Evolutionary conservation across 2,329 filamentous ascomycete species (phyloP).

Genomic region (Fusarium compactum): DNA sequence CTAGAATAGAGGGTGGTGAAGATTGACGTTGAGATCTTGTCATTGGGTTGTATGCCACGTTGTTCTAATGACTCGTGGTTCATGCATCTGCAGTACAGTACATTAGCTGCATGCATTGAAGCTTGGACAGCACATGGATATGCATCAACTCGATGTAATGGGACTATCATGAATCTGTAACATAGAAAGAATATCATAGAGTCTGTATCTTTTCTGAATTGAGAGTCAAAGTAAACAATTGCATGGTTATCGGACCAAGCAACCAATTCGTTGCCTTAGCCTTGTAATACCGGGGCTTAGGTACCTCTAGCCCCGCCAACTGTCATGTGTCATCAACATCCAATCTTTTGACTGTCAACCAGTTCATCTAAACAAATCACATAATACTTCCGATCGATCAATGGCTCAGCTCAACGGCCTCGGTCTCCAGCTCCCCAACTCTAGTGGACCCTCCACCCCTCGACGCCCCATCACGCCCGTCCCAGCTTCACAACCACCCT

Average conservation of each 20-base stretch:
- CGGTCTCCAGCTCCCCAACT: constrained; percentile 41
- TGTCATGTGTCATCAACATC: constrained; percentile 29
- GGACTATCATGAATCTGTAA: not conserved
- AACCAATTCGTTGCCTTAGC: not conserved
- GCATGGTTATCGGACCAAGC: not conserved
- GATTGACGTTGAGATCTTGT: constrained; percentile 1
- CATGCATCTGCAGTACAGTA: constrained; percentile 5
- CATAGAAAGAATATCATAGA: too few species aligned
- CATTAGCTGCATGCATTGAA: not conserved
- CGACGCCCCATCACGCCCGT: constrained; percentile 39
- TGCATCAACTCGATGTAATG: not conserved
- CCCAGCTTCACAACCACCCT: constrained; percentile 21
- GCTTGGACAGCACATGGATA: not conserved
- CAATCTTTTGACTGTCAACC: not conserved
- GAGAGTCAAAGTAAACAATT: not conserved
- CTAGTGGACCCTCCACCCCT: constrained; percentile 38
- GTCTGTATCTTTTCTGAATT: not conserved
- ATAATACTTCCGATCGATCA: constrained; percentile 26
- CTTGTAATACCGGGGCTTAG: constrained; percentile 12
- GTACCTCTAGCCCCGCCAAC: constrained; percentile 7
- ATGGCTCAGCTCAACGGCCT: constrained; percentile 42
- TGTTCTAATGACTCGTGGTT: constrained; percentile 7
- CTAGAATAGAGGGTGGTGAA: not conserved
- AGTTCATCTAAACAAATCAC: constrained; percentile 3
- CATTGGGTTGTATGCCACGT: not conserved